These are phyloP conservation scores for Termitomyces sp. DNA, from an alignment of 768 basidiomycete genomes.

Conservation along the genomic window DNA sequence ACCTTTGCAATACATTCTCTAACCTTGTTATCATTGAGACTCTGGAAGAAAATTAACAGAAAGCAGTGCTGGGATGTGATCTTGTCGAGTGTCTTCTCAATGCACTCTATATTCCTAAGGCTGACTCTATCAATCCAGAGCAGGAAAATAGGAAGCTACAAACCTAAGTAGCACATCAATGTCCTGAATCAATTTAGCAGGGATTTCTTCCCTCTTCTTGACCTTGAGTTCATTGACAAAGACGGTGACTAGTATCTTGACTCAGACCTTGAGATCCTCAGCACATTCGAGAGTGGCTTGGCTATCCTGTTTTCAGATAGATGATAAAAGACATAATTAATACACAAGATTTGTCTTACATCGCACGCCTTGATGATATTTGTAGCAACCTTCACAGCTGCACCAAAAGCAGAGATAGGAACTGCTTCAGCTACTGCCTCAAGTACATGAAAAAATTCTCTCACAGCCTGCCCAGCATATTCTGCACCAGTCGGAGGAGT, in stretches of 20 bases:
- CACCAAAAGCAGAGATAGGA: constrained; percentile 5
- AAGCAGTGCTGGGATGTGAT: constrained; percentile 1
- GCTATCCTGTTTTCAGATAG: too few relatives aligned
- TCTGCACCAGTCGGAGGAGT: not conserved
- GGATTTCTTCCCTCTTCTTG: constrained; percentile 1
- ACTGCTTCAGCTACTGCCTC: constrained; percentile 3
- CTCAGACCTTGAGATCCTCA: constrained; percentile 6
- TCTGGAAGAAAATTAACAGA: not conserved
- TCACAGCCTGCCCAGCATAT: constrained; percentile 7
- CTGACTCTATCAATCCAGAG: too few relatives aligned
- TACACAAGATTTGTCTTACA: too few relatives aligned
- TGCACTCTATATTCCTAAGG: constrained; percentile 1
- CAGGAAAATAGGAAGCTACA: not conserved
- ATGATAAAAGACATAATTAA: too few relatives aligned
- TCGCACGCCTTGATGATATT: constrained; percentile 7
- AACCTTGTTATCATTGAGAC: constrained; percentile 8
- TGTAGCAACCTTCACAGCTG: not conserved
- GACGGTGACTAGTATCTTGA: not conserved
- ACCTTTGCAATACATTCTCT: constrained; percentile 2
- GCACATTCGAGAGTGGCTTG: constrained; percentile 3
- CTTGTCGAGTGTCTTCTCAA: constrained; percentile 1
- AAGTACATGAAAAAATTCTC: constrained; percentile 1
- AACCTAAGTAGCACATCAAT: constrained; percentile 1
- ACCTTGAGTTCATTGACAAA: constrained; percentile 9
- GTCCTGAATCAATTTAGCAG: not conserved